Percentiles rank a stretch among this genome's conserved stretches.
phyloP scores from a whole-genome alignment of 2,329 filamentous ascomycete species.

The Trichoderma simmonsii region DNA sequence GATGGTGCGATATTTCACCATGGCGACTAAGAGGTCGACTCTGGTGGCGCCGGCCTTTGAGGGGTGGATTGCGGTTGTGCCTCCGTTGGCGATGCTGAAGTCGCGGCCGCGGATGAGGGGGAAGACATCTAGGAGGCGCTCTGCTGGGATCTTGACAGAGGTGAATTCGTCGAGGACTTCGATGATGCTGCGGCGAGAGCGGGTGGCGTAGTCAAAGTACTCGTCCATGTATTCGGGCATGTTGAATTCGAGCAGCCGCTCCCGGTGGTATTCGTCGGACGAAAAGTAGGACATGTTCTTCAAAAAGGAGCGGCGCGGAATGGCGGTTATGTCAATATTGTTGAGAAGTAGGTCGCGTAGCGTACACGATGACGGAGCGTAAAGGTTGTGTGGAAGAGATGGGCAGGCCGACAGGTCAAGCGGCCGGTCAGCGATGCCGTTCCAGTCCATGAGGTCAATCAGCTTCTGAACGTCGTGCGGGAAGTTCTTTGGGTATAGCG shows the following conservation, averaged over 20 bases:
- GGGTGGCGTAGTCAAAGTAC: conserved; percentile 91
- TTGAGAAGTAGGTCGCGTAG: conserved; percentile 74
- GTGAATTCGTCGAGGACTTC: conserved; percentile 91
- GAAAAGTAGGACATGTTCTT: conserved; percentile 74
- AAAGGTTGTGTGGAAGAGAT: conserved; percentile 35
- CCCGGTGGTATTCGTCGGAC: conserved; percentile 66
- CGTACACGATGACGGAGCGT: conserved; percentile 49
- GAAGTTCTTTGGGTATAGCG: conserved; percentile 86
- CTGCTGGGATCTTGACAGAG: conserved; percentile 75
- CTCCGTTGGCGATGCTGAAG: conserved; percentile 86
- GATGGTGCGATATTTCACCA: conserved; percentile 88
- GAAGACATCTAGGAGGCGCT: conserved; percentile 68
- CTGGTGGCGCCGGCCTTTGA: conserved; percentile 35
- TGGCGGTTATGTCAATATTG: conserved; percentile 84
- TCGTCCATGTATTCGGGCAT: conserved; percentile 80
- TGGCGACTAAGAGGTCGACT: conserved; percentile 75
- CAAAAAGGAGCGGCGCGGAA: conserved; percentile 86
- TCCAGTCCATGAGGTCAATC: conserved; percentile 77
- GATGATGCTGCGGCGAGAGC: conserved; percentile 83
- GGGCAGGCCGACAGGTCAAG: conserved; percentile 49
- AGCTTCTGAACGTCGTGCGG: conserved; percentile 74
- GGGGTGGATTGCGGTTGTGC: conserved; percentile 37
- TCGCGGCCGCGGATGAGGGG: conserved; percentile 83
- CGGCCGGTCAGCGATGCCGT: conserved; percentile 63
- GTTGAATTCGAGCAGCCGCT: conserved; percentile 80